These are phyloP conservation scores for Cryptococcus sp. DNA, from an alignment of 1,284 basidiomycete genomes.

Conservation along the genomic window DNA sequence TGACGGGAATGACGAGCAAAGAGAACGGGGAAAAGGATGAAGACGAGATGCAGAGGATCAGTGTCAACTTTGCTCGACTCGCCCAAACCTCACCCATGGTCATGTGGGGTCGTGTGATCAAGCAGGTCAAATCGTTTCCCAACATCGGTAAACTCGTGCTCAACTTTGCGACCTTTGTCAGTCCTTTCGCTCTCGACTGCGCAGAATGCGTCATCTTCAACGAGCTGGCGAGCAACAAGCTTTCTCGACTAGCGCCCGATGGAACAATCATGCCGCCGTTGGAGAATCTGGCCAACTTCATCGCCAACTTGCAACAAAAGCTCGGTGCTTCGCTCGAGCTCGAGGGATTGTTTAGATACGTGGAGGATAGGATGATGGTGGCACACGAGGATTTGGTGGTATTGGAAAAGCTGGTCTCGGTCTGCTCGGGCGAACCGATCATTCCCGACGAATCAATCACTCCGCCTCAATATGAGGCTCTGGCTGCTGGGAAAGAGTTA, in stretches of 20 bases:
- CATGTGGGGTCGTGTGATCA: constrained; percentile 82
- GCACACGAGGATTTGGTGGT: constrained; percentile 84
- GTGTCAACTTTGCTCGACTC: constrained; percentile 72
- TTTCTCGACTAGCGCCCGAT: constrained; percentile 81
- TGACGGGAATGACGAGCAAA: constrained; percentile 41
- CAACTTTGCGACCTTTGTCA: constrained; percentile 82
- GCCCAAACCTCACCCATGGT: constrained; percentile 90
- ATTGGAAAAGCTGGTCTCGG: constrained; percentile 83
- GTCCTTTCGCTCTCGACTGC: constrained; percentile 89
- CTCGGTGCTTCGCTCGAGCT: constrained; percentile 67
- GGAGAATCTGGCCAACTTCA: constrained; percentile 53
- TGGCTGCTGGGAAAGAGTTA: constrained; percentile 82
- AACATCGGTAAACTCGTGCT: constrained; percentile 89
- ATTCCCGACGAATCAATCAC: constrained; percentile 68
- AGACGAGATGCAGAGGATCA: constrained; percentile 51
- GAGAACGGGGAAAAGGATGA: constrained; percentile 10
- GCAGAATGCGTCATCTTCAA: constrained; percentile 84
- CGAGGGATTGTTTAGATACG: constrained; percentile 77
- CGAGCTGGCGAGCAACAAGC: constrained; percentile 76
- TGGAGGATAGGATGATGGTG: constrained; percentile 81
- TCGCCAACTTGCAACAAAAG: constrained; percentile 82
- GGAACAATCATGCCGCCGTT: constrained; percentile 57
- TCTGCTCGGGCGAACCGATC: constrained; percentile 92
- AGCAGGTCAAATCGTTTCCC: constrained; percentile 94
- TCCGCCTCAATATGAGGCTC: constrained; percentile 78